Conservation (phyloP, 2,329 filamentous ascomycete species). For the Colletotrichum lentis region DNA sequence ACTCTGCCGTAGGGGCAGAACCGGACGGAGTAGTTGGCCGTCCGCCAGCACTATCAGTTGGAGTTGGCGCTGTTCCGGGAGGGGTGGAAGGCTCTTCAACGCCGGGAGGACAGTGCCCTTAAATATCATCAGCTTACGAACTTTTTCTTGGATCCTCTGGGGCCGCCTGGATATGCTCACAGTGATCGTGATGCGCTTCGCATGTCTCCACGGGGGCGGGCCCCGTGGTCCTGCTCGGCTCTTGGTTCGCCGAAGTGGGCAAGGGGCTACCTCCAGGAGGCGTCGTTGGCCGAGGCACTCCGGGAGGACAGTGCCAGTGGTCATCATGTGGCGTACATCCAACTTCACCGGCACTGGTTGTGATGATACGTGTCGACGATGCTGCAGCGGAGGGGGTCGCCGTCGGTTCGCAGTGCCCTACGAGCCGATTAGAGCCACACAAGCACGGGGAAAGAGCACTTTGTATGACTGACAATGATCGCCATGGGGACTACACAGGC, state of each 20-base stretch:
- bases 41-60: not conserved
- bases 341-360: not conserved
- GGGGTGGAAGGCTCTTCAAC: conserved; percentile 7
- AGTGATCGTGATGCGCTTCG: conserved; percentile 1
- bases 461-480: conserved; percentile 16
- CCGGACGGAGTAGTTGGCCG: too few species aligned
- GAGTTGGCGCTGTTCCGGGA: not conserved
- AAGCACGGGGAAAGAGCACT: too few species aligned
- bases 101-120: conserved; percentile 3
- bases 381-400: conserved; percentile 12
- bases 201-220: not conserved
- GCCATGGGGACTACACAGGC: conserved; percentile 9
- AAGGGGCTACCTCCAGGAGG: not conserved
- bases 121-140: not conserved
- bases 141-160: too few species aligned
- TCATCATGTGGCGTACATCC: conserved; percentile 24
- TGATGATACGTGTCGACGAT: not conserved
- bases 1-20: not conserved
- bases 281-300: conserved; percentile 1
- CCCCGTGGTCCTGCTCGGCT: not conserved
- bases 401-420: conserved; percentile 39
- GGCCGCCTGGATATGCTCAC: not conserved
- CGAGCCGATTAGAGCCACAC: not conserved
- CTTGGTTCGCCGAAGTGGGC: not conserved
- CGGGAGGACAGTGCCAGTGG: conserved; percentile 33